These are phyloP conservation scores for Fusarium bactridioides DNA, from an alignment of 2,329 filamentous ascomycete genomes.

Conservation along the genomic window DNA sequence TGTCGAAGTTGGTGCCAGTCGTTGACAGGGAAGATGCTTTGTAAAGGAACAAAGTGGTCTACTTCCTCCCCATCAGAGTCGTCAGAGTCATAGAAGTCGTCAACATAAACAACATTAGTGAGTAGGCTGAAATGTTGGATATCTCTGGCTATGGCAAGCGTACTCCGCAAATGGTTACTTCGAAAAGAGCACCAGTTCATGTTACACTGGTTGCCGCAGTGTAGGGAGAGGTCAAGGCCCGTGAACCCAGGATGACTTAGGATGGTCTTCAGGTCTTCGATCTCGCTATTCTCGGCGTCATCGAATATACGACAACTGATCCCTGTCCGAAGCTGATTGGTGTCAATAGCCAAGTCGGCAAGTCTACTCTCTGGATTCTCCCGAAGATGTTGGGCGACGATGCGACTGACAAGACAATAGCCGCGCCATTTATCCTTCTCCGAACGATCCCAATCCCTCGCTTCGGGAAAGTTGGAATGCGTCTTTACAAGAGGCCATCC, in stretches of 20 bases:
- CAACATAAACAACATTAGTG: neutral
- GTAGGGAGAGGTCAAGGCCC: conserved; percentile 8
- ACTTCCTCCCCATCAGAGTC: neutral
- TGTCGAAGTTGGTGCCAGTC: conserved; percentile 5
- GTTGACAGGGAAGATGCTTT: neutral
- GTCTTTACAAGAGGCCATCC: conserved; percentile 28
- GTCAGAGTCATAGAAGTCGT: neutral
- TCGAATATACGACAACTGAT: conserved; percentile 36
- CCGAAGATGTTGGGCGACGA: conserved; percentile 35
- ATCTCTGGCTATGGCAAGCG: neutral
- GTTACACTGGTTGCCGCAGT: neutral
- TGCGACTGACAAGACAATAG: conserved; percentile 41
- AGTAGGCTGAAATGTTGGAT: neutral
- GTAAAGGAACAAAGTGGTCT: neutral
- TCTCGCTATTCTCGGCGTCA: neutral
- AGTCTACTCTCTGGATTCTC: conserved; percentile 23
- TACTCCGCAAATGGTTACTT: neutral
- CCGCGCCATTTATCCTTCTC: conserved; percentile 40
- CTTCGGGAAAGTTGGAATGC: neutral
- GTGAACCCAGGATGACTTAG: conserved; percentile 16
- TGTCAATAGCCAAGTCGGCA: conserved; percentile 48
- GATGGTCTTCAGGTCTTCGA: neutral
- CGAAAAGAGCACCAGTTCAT: neutral
- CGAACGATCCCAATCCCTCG: neutral
- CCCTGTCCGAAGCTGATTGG: conserved; percentile 42